Percentiles rank a stretch among this genome's conserved stretches.
Evolutionary conservation across 2,329 filamentous ascomycete species (phyloP).

Genomic region (Endoconidiophora polonica): DNA sequence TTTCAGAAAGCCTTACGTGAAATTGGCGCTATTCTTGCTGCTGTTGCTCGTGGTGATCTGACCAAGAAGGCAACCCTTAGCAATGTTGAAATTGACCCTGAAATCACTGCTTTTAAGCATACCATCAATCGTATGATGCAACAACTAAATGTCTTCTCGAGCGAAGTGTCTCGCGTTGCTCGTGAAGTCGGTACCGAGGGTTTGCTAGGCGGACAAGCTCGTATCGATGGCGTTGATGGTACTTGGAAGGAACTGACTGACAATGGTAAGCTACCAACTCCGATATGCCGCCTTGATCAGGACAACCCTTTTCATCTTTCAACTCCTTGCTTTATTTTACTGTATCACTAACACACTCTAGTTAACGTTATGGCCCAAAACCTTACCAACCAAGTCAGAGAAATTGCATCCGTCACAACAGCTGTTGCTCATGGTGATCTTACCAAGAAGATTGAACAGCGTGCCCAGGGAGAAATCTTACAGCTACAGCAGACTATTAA

Average conservation of each 20-base stretch:
- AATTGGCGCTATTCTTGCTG: constrained; percentile 93
- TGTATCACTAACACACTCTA: background rate
- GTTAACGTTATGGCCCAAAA: constrained; percentile 77
- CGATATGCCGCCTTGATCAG: background rate
- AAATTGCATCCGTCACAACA: constrained; percentile 71
- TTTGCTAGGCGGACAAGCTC: constrained; percentile 80
- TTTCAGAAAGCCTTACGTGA: constrained; percentile 95
- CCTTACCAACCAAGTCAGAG: constrained; percentile 67
- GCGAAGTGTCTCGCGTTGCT: constrained; percentile 85
- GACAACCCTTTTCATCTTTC: background rate
- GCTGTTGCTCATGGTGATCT: constrained; percentile 70
- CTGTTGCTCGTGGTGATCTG: constrained; percentile 84
- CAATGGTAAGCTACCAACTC: constrained; percentile 38
- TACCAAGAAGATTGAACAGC: constrained; percentile 69
- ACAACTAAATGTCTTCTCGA: constrained; percentile 88
- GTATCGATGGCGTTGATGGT: constrained; percentile 84
- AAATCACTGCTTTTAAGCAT: constrained; percentile 94
- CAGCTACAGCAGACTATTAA: constrained; percentile 77
- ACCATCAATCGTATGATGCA: constrained; percentile 99
- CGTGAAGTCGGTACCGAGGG: constrained; percentile 94
- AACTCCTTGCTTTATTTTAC: background rate
- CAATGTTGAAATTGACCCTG: constrained; percentile 89
- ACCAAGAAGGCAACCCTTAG: constrained; percentile 96
- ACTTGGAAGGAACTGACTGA: constrained; percentile 96
- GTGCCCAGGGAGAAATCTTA: constrained; percentile 65